phyloP scores from a whole-genome alignment of 345 rosid genomes.

The Murraya koenigii region DNA sequence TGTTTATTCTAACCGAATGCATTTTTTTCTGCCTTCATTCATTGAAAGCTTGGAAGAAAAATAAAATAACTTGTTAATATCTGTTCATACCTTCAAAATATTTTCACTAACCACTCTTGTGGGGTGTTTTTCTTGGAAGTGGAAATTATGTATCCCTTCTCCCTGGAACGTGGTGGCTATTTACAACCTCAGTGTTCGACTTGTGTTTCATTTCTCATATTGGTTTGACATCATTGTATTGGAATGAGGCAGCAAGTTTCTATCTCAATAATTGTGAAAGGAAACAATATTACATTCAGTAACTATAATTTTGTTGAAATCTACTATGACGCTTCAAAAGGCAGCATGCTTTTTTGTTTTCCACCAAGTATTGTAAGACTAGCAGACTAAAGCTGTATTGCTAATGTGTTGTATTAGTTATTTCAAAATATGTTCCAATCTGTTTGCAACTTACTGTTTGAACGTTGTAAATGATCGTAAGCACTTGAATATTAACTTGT shows the following conservation, averaged over 20 bases:
- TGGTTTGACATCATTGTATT: background rate
- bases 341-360: conserved; percentile 11
- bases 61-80: background rate
- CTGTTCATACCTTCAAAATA: background rate
- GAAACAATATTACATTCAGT: background rate
- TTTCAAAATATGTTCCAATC: background rate
- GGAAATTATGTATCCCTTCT: background rate
- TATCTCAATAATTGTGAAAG: background rate
- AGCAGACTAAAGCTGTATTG: background rate
- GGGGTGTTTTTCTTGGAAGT: background rate
- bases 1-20: background rate
- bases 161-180: background rate
- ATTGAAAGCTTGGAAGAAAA: background rate
- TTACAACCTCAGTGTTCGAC: background rate
- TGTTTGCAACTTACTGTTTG: background rate
- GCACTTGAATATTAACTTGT: background rate
- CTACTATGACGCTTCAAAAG: too few relatives aligned
- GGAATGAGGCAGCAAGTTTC: background rate
- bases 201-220: background rate
- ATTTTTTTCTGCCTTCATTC: background rate
- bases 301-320: too few relatives aligned
- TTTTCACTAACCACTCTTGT: background rate
- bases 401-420: background rate
- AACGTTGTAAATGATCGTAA: background rate
- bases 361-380: background rate